These are phyloP conservation scores for Suillus paluster DNA, from an alignment of 768 basidiomycete species.

Conservation along the genomic window DNA sequence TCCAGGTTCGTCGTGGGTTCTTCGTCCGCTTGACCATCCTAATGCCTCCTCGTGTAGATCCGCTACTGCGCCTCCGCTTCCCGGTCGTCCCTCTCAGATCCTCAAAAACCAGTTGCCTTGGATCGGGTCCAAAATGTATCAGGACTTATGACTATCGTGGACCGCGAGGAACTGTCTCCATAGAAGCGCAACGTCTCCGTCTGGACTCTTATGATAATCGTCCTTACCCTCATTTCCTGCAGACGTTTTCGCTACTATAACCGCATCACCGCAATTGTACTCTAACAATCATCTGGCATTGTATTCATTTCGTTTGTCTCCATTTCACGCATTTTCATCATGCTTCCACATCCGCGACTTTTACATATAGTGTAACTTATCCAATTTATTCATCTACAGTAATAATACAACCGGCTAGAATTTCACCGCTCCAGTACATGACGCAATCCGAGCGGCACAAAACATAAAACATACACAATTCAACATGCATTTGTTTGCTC, in stretches of 20 bases:
- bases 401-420: neutral
- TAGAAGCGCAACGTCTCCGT: slow-evolving; percentile 2
- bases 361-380: neutral
- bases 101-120: slow-evolving; percentile 63
- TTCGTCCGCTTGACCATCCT: slow-evolving; percentile 4
- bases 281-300: slow-evolving; percentile 5
- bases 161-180: slow-evolving; percentile 38
- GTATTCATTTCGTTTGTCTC: neutral
- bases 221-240: neutral
- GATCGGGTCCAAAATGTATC: slow-evolving; percentile 64
- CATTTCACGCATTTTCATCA: neutral
- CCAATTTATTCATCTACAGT: neutral
- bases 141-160: slow-evolving; percentile 76
- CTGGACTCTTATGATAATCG: slow-evolving; percentile 14
- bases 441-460: neutral
- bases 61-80: slow-evolving; percentile 65
- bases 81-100: slow-evolving; percentile 54
- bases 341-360: neutral
- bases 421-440: too few relatives aligned
- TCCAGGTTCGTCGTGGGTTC: slow-evolving; percentile 49
- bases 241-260: neutral
- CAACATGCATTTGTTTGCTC: neutral
- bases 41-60: slow-evolving; percentile 45
- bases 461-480: neutral
- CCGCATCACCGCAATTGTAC: slow-evolving; percentile 9